These are phyloP conservation scores for Plenodomus biglobosus DNA, from an alignment of 2,329 filamentous ascomycete species.

Conservation along the genomic window DNA sequence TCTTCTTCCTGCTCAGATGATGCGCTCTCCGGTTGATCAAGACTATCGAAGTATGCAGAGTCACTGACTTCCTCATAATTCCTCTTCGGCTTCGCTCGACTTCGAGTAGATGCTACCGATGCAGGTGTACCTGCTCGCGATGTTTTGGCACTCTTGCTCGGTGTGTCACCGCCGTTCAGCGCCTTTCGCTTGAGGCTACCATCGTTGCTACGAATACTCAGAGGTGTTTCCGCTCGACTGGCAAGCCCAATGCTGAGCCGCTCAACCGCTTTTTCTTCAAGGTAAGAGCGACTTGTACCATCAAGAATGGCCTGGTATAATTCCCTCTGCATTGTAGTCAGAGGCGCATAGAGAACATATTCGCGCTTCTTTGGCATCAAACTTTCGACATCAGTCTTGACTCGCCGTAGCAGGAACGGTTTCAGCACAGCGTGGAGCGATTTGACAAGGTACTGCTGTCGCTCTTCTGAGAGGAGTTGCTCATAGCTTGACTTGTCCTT, in stretches of 20 bases:
- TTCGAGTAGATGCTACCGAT: conserved; percentile 54
- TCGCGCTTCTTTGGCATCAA: conserved; percentile 94
- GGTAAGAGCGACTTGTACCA: conserved; percentile 54
- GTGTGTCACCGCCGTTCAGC: conserved; percentile 48
- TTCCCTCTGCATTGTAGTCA: conserved; percentile 88
- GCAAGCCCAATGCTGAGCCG: conserved; percentile 53
- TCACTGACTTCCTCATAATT: conserved; percentile 75
- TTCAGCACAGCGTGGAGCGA: conserved; percentile 94
- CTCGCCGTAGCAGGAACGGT: conserved; percentile 79
- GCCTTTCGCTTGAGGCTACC: conserved; percentile 62
- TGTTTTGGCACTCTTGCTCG: conserved; percentile 72
- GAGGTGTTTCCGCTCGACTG: conserved; percentile 53
- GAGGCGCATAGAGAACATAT: conserved; percentile 90
- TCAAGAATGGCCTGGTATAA: conserved; percentile 76
- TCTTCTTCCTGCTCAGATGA: conserved; percentile 44
- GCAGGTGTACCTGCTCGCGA: conserved; percentile 74
- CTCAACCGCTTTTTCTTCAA: conserved; percentile 77
- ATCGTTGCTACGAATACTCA: conserved; percentile 48
- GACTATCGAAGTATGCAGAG: conserved; percentile 76
- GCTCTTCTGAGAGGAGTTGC: conserved; percentile 75
- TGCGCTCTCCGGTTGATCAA: conserved; percentile 61
- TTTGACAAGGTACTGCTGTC: conserved; percentile 75
- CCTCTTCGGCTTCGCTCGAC: conserved; percentile 57
- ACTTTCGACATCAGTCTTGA: conserved; percentile 91
- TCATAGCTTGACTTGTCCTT: conserved; percentile 79